Evolutionary conservation across 257 asterid species (phyloP).

Genomic region (Paraleonurus japonicus): DNA sequence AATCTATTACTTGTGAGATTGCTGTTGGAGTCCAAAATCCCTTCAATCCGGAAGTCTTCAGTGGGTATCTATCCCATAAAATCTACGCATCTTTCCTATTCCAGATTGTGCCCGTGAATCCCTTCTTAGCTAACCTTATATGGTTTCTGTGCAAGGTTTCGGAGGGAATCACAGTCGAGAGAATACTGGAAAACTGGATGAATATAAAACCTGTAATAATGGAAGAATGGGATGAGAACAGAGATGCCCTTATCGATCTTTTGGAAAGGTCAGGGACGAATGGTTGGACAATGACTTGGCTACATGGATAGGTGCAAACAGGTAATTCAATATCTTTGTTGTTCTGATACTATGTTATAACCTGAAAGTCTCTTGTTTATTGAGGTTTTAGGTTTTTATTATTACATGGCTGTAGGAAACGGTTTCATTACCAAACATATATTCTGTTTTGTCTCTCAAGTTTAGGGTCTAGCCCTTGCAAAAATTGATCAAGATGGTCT

Average conservation of each 20-base stretch:
- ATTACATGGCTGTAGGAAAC: neutral
- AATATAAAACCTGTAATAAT: constrained; percentile 73
- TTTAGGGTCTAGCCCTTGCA: neutral
- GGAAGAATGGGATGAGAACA: constrained; percentile 80
- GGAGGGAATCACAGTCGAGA: constrained; percentile 69
- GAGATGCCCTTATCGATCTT: constrained; percentile 69
- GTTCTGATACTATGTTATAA: constrained; percentile 8
- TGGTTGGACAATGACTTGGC: constrained; percentile 78
- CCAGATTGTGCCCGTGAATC: neutral
- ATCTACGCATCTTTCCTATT: neutral
- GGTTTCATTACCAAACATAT: neutral
- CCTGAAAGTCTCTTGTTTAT: neutral
- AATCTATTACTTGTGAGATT: constrained; percentile 84
- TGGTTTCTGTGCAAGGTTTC: constrained; percentile 60
- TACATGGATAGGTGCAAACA: constrained; percentile 83
- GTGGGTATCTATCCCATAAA: constrained; percentile 49
- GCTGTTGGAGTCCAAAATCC: constrained; percentile 67
- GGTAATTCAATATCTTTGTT: constrained; percentile 37
- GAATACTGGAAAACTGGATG: constrained; percentile 75
- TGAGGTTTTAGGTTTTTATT: neutral
- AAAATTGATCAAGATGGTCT: constrained; percentile 19
- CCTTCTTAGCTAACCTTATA: constrained; percentile 24
- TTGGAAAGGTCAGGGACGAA: constrained; percentile 87
- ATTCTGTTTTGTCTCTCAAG: neutral
- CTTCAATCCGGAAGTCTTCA: constrained; percentile 76